These are phyloP conservation scores for Picea glauca DNA, from an alignment of 75 land plant genomes.

Conservation along the genomic window DNA sequence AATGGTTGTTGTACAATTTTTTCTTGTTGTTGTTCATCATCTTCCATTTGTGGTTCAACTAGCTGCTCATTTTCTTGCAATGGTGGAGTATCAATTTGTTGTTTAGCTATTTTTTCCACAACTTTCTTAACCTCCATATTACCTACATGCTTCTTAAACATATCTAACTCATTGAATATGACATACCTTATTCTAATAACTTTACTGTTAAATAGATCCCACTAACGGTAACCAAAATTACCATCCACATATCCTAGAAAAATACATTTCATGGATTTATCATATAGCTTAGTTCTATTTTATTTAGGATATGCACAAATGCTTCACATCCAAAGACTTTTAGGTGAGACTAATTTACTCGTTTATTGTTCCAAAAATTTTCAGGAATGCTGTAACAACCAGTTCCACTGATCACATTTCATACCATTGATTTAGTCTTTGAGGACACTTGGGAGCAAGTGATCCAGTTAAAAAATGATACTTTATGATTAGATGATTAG, in stretches of 20 bases:
- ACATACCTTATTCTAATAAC: conserved; percentile 9
- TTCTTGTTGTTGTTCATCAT: not conserved
- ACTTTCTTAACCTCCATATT: not conserved
- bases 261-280: conserved; percentile 2
- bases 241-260: conserved; percentile 14
- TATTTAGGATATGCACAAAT: conserved; percentile 28
- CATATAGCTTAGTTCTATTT: conserved; percentile 18
- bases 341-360: conserved; percentile 6
- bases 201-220: conserved; percentile 14
- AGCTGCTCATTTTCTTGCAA: not conserved
- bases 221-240: conserved; percentile 14
- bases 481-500: too few species aligned
- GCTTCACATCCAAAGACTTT: conserved; percentile 21
- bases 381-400: not conserved
- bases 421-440: too few species aligned
- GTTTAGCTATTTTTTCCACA: not conserved
- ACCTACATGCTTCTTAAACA: not conserved
- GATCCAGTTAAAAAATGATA: too few species aligned
- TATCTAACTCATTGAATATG: not conserved
- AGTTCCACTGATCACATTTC: too few species aligned
- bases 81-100: too few species aligned
- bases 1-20: not conserved
- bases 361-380: conserved; percentile 5
- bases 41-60: too few species aligned
- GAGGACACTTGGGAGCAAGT: too few species aligned